phyloP scores from a whole-genome alignment of 768 basidiomycete genomes.

The Leucosporidium creatinivorum region DNA sequence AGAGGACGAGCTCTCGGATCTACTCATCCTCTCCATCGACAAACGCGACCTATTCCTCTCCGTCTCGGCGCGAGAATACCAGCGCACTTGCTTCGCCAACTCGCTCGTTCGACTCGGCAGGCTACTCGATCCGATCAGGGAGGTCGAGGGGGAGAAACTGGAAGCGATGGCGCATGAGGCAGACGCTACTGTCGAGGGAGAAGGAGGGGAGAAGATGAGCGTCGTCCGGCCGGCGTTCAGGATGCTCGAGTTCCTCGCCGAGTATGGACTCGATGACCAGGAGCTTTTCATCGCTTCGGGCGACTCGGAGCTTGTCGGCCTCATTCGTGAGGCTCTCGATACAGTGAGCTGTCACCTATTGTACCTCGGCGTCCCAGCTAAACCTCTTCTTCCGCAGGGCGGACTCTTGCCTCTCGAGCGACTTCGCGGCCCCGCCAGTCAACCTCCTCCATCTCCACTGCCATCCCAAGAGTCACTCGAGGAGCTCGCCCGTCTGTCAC shows the following conservation, averaged over 20 bases:
- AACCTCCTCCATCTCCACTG: not conserved
- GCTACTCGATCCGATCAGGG: conserved; percentile 10
- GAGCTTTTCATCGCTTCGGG: conserved; percentile 17
- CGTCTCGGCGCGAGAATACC: conserved; percentile 5
- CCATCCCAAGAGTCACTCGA: not conserved
- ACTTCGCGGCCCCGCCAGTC: not conserved
- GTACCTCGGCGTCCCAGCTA: too few species aligned
- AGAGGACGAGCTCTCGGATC: conserved; percentile 5
- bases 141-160: conserved; percentile 1
- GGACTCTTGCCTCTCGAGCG: conserved; percentile 1
- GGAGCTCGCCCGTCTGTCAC: not conserved
- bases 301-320: not conserved
- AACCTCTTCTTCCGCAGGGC: too few species aligned
- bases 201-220: not conserved
- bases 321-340: conserved; percentile 15
- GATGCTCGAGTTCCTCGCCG: conserved; percentile 16
- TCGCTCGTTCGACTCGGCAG: conserved; percentile 5
- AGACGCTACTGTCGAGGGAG: not conserved
- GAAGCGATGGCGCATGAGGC: not conserved
- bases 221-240: conserved; percentile 14
- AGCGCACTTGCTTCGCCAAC: conserved; percentile 19
- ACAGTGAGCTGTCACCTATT: conserved; percentile 7
- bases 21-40: conserved; percentile 21
- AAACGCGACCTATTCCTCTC: conserved; percentile 27
- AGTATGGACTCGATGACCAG: conserved; percentile 10